Percentiles rank a stretch among this genome's conserved stretches.
These are phyloP conservation scores for Rosa hybrid DNA, from an alignment of 331 rosid species.

Conservation along the genomic window DNA sequence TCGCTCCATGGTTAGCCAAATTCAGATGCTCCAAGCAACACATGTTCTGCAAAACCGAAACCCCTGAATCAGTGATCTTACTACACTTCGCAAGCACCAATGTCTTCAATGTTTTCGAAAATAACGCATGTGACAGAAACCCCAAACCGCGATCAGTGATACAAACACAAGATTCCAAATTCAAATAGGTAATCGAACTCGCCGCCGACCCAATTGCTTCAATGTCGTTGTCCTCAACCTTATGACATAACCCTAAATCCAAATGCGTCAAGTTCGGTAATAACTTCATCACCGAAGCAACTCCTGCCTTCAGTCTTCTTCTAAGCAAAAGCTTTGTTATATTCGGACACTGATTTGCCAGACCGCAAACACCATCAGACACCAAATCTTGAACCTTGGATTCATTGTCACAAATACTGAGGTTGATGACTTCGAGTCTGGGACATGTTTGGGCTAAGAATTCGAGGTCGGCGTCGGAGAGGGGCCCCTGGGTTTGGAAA, in stretches of 20 bases:
- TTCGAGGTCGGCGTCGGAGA: constrained; percentile 3
- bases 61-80: constrained; percentile 31
- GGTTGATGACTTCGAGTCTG: background rate
- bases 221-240: background rate
- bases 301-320: background rate
- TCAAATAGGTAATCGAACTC: background rate
- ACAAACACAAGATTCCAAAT: background rate
- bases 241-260: background rate
- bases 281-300: background rate
- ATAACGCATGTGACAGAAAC: background rate
- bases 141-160: background rate
- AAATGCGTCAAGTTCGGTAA: background rate
- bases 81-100: constrained; percentile 19
- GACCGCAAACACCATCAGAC: background rate
- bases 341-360: background rate
- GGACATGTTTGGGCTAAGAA: background rate
- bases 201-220: background rate
- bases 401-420: background rate
- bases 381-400: background rate
- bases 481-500: background rate
- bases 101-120: background rate
- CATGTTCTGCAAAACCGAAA: constrained; percentile 18
- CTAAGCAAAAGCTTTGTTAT: background rate
- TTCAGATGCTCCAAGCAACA: constrained; percentile 30
- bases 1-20: constrained; percentile 31